Percentiles rank a stretch among this genome's conserved stretches.
These are phyloP conservation scores for Amauroascus niger DNA, from an alignment of 2,329 filamentous ascomycete genomes.

Conservation along the genomic window DNA sequence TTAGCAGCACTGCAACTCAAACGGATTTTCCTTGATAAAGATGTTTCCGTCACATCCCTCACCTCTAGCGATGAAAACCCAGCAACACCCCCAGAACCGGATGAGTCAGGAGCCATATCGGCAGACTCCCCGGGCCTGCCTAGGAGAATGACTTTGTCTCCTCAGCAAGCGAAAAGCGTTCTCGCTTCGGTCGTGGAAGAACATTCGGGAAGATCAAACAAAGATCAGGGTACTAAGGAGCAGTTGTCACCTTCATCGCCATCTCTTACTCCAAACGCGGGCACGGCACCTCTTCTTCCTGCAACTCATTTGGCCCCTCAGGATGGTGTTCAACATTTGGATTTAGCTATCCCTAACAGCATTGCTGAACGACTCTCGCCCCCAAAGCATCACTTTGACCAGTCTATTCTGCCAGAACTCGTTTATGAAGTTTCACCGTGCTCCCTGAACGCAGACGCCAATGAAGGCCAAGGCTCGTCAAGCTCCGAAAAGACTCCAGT, in stretches of 20 bases:
- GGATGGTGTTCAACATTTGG: slow-evolving; percentile 51
- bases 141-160: slow-evolving; percentile 42
- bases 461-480: not conserved
- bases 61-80: slow-evolving; percentile 60
- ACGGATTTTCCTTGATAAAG: slow-evolving; percentile 82
- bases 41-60: slow-evolving; percentile 69
- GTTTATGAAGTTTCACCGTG: not conserved
- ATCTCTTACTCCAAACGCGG: not conserved
- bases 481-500: not conserved
- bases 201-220: slow-evolving; percentile 39
- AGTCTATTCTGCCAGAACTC: not conserved
- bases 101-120: slow-evolving; percentile 25
- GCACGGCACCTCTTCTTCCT: not conserved
- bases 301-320: slow-evolving; percentile 27
- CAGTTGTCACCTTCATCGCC: slow-evolving; percentile 4
- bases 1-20: slow-evolving; percentile 85
- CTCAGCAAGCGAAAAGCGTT: slow-evolving; percentile 55
- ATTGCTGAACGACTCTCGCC: slow-evolving; percentile 21
- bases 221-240: slow-evolving; percentile 13
- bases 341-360: slow-evolving; percentile 43
- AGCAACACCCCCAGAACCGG: slow-evolving; percentile 36
- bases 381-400: not conserved
- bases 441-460: not conserved
- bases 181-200: slow-evolving; percentile 57
- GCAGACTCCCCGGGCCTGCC: slow-evolving; percentile 24